A percentile compares a stretch with the other conserved stretches of the same genome.
Evolutionary conservation across 73 alveolate genomes (phyloP).

Genomic region (Stentor coeruleus): DNA sequence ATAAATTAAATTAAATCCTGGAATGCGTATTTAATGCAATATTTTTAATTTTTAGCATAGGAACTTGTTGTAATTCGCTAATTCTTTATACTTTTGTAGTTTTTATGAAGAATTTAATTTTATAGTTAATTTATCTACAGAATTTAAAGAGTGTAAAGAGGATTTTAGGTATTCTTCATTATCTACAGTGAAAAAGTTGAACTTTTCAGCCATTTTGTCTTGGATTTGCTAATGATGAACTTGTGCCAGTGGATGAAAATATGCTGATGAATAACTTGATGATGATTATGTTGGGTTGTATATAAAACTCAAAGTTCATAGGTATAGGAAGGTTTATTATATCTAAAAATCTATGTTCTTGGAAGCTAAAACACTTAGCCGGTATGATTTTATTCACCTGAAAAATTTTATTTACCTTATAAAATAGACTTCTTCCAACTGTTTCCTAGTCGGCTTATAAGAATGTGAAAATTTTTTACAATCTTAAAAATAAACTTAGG

Average conservation of each 20-base stretch:
- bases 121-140: no score
- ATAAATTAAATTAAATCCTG: no score
- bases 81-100: no score
- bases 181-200: slow-evolving; percentile 74
- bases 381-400: slow-evolving; percentile 50
- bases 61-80: no score
- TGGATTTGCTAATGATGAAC: slow-evolving; percentile 54
- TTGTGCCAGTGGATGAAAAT: slow-evolving; percentile 66
- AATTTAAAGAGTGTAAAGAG: no score
- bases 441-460: slow-evolving; percentile 28
- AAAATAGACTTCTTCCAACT: slow-evolving; percentile 41
- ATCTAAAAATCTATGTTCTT: slow-evolving; percentile 46
- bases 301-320: slow-evolving; percentile 42
- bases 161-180: slow-evolving; percentile 63
- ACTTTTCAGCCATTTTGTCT: slow-evolving; percentile 68
- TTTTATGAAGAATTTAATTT: no score
- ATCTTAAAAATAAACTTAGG: slow-evolving; percentile 56
- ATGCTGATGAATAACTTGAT: slow-evolving; percentile 44
- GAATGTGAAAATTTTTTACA: slow-evolving; percentile 50
- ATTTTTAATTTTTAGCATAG: no score
- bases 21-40: no score
- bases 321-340: slow-evolving; percentile 48
- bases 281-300: slow-evolving; percentile 48
- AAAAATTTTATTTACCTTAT: slow-evolving; percentile 40
- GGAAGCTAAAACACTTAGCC: slow-evolving; percentile 47